phyloP scores from a whole-genome alignment of 2,329 filamentous ascomycete genomes.

The Pseudopithomyces maydicus region DNA sequence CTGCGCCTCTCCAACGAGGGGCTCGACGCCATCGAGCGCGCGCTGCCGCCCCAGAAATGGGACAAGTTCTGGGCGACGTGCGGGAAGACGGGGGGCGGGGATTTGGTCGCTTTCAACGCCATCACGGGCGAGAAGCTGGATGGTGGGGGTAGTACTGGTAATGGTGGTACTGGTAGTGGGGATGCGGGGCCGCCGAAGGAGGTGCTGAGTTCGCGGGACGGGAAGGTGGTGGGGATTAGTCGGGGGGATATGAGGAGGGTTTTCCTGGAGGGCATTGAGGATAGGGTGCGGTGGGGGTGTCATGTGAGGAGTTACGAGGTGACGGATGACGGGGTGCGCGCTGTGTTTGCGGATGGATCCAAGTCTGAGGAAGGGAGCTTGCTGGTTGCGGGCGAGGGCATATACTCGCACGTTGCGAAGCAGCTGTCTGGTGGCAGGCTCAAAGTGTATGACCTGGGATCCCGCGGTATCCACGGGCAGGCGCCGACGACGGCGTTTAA shows the following conservation, averaged over 20 bases:
- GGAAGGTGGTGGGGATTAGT: conserved; percentile 66
- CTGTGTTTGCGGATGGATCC: conserved; percentile 64
- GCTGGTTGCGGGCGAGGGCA: conserved; percentile 67
- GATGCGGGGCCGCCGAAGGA: conserved; percentile 26
- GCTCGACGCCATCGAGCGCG: conserved; percentile 65
- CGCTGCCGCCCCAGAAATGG: conserved; percentile 56
- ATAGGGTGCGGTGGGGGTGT: conserved; percentile 60
- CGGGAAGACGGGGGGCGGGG: conserved; percentile 64
- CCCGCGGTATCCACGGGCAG: conserved; percentile 69
- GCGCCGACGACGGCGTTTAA: conserved; percentile 67
- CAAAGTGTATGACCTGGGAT: conserved; percentile 68
- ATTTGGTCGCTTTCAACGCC: conserved; percentile 58
- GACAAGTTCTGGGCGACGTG: conserved; percentile 63
- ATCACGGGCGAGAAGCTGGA: conserved; percentile 55
- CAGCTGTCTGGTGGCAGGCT: conserved; percentile 63
- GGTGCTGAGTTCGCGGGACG: conserved; percentile 56
- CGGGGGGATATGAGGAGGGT: conserved; percentile 66
- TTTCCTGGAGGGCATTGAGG: conserved; percentile 63
- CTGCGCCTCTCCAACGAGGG: conserved; percentile 63
- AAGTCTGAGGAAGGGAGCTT: conserved; percentile 64
- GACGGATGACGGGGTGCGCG: conserved; percentile 59
- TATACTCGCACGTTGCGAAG: conserved; percentile 64
- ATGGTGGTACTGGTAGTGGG: no score
- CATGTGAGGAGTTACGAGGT: conserved; percentile 65
- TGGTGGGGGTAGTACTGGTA: conserved; percentile 11